Percentiles rank a stretch among this genome's conserved stretches.
Evolutionary conservation across 2,329 filamentous ascomycete genomes (phyloP).

Genomic region (Diplodia scrobiculata): DNA sequence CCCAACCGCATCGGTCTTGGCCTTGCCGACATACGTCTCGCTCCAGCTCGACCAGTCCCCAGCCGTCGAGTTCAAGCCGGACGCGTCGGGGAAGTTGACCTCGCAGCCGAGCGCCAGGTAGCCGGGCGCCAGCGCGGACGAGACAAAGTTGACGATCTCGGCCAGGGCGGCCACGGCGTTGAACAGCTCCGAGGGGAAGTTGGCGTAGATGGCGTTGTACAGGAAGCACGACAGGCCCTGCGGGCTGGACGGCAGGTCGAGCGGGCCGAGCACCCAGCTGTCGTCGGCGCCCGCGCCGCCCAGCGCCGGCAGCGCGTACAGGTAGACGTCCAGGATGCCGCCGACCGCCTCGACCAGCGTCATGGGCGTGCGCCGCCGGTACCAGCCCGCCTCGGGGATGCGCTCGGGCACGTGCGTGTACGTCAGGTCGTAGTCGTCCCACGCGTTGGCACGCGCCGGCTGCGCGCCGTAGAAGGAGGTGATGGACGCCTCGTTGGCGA

Average conservation of each 20-base stretch:
- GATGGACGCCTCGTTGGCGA: constrained; percentile 35
- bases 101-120: constrained; percentile 33
- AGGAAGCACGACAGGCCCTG: constrained; percentile 34
- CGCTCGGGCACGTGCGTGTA: constrained; percentile 35
- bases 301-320: constrained; percentile 31
- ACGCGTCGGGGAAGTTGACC: constrained; percentile 32
- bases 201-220: constrained; percentile 34
- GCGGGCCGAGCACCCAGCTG: constrained; percentile 31
- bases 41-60: constrained; percentile 5
- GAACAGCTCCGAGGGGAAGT: constrained; percentile 33
- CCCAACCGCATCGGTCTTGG: constrained; percentile 32
- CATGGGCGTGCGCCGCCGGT: constrained; percentile 34
- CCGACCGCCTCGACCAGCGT: constrained; percentile 32
- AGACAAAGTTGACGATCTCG: constrained; percentile 31
- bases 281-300: constrained; percentile 33
- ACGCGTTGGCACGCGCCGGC: constrained; percentile 27
- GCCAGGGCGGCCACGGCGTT: constrained; percentile 30
- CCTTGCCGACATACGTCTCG: constrained; percentile 30
- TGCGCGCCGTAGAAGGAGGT: constrained; percentile 36
- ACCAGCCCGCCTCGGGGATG: constrained; percentile 34
- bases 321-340: constrained; percentile 34
- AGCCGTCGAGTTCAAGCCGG: constrained; percentile 19
- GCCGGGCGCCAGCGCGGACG: constrained; percentile 30
- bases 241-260: constrained; percentile 30
- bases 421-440: constrained; percentile 31